Conservation (phyloP, 495 filamentous ascomycete species). For the Schizothecium vesticola region DNA sequence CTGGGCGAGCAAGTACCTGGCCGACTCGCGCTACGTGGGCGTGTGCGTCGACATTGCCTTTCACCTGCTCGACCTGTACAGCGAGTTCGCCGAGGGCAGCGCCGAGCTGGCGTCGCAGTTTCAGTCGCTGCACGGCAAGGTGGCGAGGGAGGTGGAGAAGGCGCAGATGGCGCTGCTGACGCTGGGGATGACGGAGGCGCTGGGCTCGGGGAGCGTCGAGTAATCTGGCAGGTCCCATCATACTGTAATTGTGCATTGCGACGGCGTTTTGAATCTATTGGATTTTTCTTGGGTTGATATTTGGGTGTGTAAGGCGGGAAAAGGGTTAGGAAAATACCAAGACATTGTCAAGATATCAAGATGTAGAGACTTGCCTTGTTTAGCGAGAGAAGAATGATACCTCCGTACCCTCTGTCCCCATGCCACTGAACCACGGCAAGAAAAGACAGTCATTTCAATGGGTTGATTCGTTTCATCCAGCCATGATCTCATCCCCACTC, state of each 20-base stretch:
- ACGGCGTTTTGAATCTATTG: constrained; percentile 7
- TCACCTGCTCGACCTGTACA: constrained; percentile 80
- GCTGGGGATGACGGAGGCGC: constrained; percentile 77
- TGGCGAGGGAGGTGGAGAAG: constrained; percentile 71
- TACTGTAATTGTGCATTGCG: constrained; percentile 7
- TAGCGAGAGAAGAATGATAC: not conserved
- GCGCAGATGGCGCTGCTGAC: constrained; percentile 73
- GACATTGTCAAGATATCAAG: not conserved
- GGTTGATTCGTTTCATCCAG: not conserved
- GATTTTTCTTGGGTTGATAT: not conserved
- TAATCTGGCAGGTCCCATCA: not conserved
- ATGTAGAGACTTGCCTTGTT: not conserved
- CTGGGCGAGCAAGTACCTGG: constrained; percentile 75
- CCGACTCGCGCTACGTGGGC: constrained; percentile 69
- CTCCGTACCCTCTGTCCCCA: not conserved
- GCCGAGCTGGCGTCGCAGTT: constrained; percentile 65
- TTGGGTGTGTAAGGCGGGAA: not conserved
- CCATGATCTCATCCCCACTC: not conserved
- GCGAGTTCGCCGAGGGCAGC: constrained; percentile 69
- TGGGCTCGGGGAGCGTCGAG: constrained; percentile 38
- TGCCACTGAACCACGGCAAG: not conserved
- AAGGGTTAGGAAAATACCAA: not conserved
- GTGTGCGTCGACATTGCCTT: constrained; percentile 75
- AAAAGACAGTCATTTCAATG: not conserved
- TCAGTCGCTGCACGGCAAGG: constrained; percentile 56